Percentiles rank a stretch among this genome's conserved stretches.
Conservation (phyloP, 371 early-diverging fungal genomes). For the Mucor sp. region DNA sequence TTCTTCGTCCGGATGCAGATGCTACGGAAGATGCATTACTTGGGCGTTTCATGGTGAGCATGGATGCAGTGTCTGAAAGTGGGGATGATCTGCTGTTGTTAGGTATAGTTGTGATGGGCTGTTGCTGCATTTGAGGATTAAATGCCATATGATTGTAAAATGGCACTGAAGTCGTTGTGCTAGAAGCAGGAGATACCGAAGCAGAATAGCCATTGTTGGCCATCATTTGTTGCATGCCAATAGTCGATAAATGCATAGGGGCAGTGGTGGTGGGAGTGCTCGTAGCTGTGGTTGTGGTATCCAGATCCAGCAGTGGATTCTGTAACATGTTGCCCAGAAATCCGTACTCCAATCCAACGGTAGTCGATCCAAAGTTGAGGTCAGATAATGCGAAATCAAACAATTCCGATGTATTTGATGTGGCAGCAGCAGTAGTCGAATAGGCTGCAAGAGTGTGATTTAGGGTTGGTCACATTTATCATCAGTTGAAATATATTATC, state of each 20-base stretch:
- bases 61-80: constrained; percentile 15
- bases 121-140: background rate
- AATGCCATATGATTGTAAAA: background rate
- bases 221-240: background rate
- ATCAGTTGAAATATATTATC: background rate
- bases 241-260: constrained; percentile 14
- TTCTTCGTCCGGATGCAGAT: constrained; percentile 25
- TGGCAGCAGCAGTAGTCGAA: background rate
- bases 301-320: constrained; percentile 24
- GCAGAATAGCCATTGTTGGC: background rate
- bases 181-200: background rate
- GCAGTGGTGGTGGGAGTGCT: background rate
- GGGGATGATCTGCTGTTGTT: background rate
- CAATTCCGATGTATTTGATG: constrained; percentile 3
- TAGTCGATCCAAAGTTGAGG: constrained; percentile 76
- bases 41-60: constrained; percentile 25
- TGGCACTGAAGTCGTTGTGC: background rate
- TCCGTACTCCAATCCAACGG: constrained; percentile 78
- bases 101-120: background rate
- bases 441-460: background rate
- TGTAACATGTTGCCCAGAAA: constrained; percentile 79
- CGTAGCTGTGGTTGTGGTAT: constrained; percentile 2
- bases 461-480: background rate
- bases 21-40: background rate
- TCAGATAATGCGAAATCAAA: constrained; percentile 36